Percentiles rank a stretch among this genome's conserved stretches.
Evolutionary conservation across 768 basidiomycete species (phyloP).

Genomic region (Trametopsis cervina): DNA sequence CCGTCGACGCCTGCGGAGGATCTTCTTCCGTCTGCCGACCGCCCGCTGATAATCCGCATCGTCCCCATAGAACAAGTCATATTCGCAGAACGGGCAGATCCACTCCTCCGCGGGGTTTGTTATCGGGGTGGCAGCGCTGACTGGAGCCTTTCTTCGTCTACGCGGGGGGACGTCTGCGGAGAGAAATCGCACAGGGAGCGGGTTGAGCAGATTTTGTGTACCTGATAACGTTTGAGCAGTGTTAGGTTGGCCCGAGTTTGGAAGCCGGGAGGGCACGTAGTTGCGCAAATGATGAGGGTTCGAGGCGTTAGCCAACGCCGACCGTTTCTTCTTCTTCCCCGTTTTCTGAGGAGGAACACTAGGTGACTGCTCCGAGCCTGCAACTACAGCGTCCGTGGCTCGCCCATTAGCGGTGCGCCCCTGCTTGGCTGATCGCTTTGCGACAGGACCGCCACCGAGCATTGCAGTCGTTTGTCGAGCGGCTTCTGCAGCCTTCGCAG

Average conservation of each 20-base stretch:
- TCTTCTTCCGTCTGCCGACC: conserved; percentile 69
- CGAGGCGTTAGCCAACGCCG: conserved; percentile 83
- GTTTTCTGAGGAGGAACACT: conserved; percentile 18
- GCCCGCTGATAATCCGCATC: conserved; percentile 58
- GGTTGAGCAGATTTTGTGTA: conserved; percentile 46
- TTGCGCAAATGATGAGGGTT: conserved; percentile 95
- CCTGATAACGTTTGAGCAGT: conserved; percentile 33
- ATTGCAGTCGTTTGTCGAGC: conserved; percentile 42
- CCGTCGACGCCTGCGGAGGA: conserved; percentile 59
- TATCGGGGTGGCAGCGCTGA: conserved; percentile 29
- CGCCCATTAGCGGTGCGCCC: conserved; percentile 25
- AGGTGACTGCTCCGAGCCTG: conserved; percentile 33
- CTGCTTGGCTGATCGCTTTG: conserved; percentile 34
- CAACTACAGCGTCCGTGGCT: conserved; percentile 27
- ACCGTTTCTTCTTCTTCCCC: conserved; percentile 90
- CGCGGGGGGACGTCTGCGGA: conserved; percentile 58
- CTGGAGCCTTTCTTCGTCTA: conserved; percentile 19
- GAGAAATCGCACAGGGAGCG: conserved; percentile 59
- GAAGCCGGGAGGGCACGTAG: conserved; percentile 82
- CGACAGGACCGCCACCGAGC: conserved; percentile 28
- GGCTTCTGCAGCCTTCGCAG: conserved; percentile 44
- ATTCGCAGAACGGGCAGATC: conserved; percentile 94
- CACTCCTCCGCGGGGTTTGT: conserved; percentile 76
- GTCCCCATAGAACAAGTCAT: conserved; percentile 85
- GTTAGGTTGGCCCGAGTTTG: conserved; percentile 34